Conservation (phyloP, 108 stramenopile genomes). For the Pseudonitzschia pungens region DNA sequence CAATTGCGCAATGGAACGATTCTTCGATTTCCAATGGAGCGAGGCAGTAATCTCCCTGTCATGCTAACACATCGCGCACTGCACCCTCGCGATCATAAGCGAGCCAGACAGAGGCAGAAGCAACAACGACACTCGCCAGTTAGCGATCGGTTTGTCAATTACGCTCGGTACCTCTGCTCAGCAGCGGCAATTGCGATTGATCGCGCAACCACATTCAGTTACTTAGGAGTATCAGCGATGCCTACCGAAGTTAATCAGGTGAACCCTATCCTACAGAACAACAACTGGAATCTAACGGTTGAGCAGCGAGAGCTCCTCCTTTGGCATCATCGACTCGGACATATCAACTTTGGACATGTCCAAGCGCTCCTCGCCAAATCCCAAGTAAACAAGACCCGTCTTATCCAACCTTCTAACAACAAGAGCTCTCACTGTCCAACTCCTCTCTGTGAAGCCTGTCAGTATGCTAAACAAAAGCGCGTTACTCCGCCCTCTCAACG, state of each 20-base stretch:
- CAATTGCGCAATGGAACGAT: background rate
- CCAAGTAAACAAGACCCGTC: background rate
- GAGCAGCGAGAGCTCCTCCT: conserved; percentile 31
- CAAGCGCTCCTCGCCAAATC: background rate
- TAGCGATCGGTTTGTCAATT: background rate
- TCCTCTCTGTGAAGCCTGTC: conserved; percentile 30
- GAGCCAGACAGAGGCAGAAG: background rate
- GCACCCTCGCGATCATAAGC: background rate
- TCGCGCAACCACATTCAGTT: background rate
- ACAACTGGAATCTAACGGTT: conserved; percentile 37
- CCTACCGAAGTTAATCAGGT: background rate
- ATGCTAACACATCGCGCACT: conserved; percentile 4
- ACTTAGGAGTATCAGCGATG: background rate
- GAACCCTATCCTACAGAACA: background rate
- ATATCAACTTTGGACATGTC: conserved; percentile 6
- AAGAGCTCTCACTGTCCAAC: background rate
- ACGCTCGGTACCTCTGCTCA: background rate
- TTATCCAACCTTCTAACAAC: background rate
- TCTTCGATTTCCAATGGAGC: conserved; percentile 21
- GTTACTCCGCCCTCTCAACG: background rate
- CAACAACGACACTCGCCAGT: too few species aligned
- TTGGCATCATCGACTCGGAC: conserved; percentile 41
- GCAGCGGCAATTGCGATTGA: background rate
- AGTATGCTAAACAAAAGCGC: conserved; percentile 31
- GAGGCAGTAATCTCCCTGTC: conserved; percentile 25